A percentile compares a stretch with the other conserved stretches of the same genome.
Evolutionary conservation across 768 basidiomycete species (phyloP).

Genomic region (Boletus barrowsii): DNA sequence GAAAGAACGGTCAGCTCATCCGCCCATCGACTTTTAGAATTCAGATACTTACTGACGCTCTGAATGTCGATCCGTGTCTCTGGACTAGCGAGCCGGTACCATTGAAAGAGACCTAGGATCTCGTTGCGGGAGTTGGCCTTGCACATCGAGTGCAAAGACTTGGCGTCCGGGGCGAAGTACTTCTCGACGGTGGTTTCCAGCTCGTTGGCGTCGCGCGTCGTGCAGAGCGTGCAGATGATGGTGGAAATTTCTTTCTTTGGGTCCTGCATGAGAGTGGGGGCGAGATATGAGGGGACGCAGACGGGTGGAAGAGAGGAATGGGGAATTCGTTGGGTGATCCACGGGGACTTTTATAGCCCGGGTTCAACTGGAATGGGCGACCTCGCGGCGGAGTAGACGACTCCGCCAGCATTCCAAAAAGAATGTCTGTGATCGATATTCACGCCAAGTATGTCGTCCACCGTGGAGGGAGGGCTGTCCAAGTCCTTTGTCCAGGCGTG

Average conservation of each 20-base stretch:
- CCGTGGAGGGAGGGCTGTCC: neutral
- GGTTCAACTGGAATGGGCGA: neutral
- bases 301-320: neutral
- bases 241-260: conserved; percentile 47
- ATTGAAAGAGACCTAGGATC: conserved; percentile 57
- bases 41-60: conserved; percentile 40
- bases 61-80: conserved; percentile 39
- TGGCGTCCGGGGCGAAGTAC: conserved; percentile 54
- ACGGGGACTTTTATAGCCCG: conserved; percentile 16
- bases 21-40: neutral
- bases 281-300: neutral
- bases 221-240: conserved; percentile 45
- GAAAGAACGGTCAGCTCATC: neutral
- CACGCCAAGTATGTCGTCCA: neutral
- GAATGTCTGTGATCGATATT: neutral
- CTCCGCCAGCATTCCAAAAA: conserved; percentile 9
- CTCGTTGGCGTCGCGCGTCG: conserved; percentile 46
- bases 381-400: neutral
- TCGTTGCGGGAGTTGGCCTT: conserved; percentile 51
- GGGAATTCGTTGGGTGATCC: neutral
- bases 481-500: neutral
- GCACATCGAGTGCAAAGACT: conserved; percentile 59
- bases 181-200: conserved; percentile 46
- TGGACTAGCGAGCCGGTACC: conserved; percentile 65
- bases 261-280: conserved; percentile 46